These are phyloP conservation scores for Mycena rebaudengoi DNA, from an alignment of 768 basidiomycete species.

Conservation along the genomic window DNA sequence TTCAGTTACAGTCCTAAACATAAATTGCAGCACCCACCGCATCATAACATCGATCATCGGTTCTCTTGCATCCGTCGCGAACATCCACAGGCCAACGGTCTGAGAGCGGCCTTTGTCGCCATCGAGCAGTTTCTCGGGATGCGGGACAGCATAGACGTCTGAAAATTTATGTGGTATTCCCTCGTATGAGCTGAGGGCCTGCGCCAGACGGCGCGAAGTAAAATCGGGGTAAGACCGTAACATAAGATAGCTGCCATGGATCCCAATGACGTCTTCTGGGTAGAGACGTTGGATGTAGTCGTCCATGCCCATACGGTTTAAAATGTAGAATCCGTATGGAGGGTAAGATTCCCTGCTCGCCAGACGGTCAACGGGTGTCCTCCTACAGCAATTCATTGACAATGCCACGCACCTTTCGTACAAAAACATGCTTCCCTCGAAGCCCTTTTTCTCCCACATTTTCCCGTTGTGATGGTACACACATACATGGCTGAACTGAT, in stretches of 20 bases:
- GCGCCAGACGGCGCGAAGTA: slow-evolving; percentile 57
- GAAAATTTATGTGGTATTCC: slow-evolving; percentile 57
- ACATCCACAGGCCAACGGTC: slow-evolving; percentile 81
- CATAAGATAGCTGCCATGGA: slow-evolving; percentile 73
- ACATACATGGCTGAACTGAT: slow-evolving; percentile 90
- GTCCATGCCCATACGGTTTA: slow-evolving; percentile 82
- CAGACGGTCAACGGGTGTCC: slow-evolving; percentile 20
- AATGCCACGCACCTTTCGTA: slow-evolving; percentile 73
- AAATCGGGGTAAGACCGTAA: slow-evolving; percentile 78
- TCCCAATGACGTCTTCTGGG: slow-evolving; percentile 79
- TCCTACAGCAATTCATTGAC: not conserved
- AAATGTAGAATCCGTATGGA: slow-evolving; percentile 84
- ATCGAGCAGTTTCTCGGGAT: slow-evolving; percentile 51
- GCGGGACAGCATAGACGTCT: slow-evolving; percentile 54
- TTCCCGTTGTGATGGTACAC: slow-evolving; percentile 77
- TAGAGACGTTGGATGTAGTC: slow-evolving; percentile 80
- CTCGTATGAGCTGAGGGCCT: slow-evolving; percentile 41
- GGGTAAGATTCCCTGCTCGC: slow-evolving; percentile 72
- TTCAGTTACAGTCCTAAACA: not conserved
- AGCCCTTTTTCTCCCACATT: slow-evolving; percentile 86
- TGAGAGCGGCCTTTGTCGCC: slow-evolving; percentile 63
- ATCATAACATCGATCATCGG: slow-evolving; percentile 76
- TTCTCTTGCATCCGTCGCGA: slow-evolving; percentile 73
- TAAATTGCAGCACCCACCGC: slow-evolving; percentile 57
- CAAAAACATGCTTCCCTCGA: slow-evolving; percentile 89